Conservation (phyloP, 73 alveolate species). For the Paramecium caudatum region DNA sequence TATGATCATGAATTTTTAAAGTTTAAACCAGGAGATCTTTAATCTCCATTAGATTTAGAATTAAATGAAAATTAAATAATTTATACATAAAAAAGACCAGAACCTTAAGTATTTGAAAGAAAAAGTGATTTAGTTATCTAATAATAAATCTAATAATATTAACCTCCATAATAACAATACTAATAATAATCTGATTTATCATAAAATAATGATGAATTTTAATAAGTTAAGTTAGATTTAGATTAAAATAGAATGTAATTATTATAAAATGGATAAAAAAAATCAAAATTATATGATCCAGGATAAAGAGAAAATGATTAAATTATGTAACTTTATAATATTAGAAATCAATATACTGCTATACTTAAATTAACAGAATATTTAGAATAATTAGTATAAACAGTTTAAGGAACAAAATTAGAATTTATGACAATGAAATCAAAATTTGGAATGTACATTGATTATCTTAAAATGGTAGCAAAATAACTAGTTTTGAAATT, state of each 20-base stretch:
- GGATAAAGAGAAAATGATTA: neutral
- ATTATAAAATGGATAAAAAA: too few species aligned
- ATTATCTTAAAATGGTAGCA: neutral
- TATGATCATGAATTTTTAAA: conserved; percentile 9
- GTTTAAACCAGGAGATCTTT: neutral
- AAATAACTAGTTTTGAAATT: neutral
- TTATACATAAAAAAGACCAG: neutral
- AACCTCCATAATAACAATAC: neutral
- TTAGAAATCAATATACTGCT: neutral
- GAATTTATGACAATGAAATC: neutral
- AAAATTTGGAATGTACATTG: neutral
- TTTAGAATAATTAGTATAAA: neutral
- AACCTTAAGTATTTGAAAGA: too few species aligned
- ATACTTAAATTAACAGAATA: neutral
- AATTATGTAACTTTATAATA: neutral
- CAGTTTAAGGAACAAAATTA: neutral
- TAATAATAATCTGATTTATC: neutral
- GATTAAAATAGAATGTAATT: neutral
- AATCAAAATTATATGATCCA: neutral
- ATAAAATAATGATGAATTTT: neutral
- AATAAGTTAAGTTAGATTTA: neutral
- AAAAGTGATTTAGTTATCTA: neutral
- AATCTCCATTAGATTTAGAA: neutral
- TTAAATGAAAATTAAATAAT: conserved; percentile 1
- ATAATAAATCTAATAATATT: neutral